Evolutionary conservation across 129 eudicot species (phyloP), one percentile per base, ranked within the genome.

Genomic region (Helichrysum umbraculigerum): DNA sequence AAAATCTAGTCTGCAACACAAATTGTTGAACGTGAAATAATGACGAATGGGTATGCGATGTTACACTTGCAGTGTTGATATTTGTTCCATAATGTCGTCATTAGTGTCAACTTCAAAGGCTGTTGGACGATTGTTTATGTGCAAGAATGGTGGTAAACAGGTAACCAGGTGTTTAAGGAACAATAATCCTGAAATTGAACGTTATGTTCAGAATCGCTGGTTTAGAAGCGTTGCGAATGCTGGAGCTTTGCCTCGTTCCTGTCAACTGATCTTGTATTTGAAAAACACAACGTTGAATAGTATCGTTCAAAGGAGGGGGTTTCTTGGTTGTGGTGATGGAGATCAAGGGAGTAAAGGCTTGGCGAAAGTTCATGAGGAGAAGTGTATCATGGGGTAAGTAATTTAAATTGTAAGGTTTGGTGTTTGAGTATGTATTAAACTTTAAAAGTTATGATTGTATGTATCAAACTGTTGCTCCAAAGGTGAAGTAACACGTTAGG

Each of bases 311-410:
- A 87, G 70, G 71, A 89, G 98, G 78, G 86, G 87, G 9, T 92
- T 92, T 81, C 84, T 92, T 34, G 98, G 98, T 7, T 82, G 88
- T 34, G 84, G 93, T 68, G 98, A 92, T 81, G 98, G 98, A 57
- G 93, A 86, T 67, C 63, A 78, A 60, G 96, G 89, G 71, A 87
- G 93, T 19, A 86, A 77, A 74, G 84, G 74, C 68, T 76, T 89
- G 32, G 66, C 96, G 20, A 92, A 87, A 77, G 86, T 87, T 50
- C 79, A 92, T 41, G 87, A 92, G 79, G 98, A 92, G 83, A 77
- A 59, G 64, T 72, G 83, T 21, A 68, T 84, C 11, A 44, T 89
- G 41, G 94, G 94, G 94, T 89, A 82, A 82, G 56, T 37, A 37
- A 20, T 33, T 34, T 44, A 11, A 1, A 3, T 10, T 10, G 2